Evolutionary conservation across 148 eudicot genomes (phyloP).

Genomic region (Talinum fruticosum): DNA sequence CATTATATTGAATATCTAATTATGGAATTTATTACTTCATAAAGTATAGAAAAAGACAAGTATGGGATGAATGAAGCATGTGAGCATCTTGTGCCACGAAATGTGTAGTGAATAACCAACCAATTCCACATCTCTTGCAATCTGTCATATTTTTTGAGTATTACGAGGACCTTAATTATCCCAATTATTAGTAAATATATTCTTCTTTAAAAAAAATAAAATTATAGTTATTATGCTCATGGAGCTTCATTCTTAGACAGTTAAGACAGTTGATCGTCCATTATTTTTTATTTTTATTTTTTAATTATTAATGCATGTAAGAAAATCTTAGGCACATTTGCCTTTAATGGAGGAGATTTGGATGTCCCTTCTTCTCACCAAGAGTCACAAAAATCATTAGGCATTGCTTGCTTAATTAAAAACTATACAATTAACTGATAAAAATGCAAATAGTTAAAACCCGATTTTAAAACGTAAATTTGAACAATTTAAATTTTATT

Average conservation of each 20-base stretch:
- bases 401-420: neutral
- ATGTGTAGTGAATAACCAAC: neutral
- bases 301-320: neutral
- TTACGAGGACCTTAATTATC: neutral
- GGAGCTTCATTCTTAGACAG: neutral
- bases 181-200: neutral
- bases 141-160: neutral
- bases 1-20: too few species aligned
- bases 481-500: too few species aligned
- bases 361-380: neutral
- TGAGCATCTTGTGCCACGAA: neutral
- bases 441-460: too few species aligned
- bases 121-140: neutral
- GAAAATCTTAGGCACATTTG: neutral
- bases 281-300: neutral
- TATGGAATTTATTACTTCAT: too few species aligned
- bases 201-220: too few species aligned
- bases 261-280: neutral
- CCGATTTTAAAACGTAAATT: too few species aligned
- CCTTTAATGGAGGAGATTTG: neutral
- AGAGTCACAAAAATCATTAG: neutral
- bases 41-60: too few species aligned
- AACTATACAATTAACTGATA: neutral
- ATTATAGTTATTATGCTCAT: too few species aligned
- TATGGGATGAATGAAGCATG: neutral